phyloP scores from a whole-genome alignment of 2,329 filamentous ascomycete genomes.

The Diaporthe aspalathi region DNA sequence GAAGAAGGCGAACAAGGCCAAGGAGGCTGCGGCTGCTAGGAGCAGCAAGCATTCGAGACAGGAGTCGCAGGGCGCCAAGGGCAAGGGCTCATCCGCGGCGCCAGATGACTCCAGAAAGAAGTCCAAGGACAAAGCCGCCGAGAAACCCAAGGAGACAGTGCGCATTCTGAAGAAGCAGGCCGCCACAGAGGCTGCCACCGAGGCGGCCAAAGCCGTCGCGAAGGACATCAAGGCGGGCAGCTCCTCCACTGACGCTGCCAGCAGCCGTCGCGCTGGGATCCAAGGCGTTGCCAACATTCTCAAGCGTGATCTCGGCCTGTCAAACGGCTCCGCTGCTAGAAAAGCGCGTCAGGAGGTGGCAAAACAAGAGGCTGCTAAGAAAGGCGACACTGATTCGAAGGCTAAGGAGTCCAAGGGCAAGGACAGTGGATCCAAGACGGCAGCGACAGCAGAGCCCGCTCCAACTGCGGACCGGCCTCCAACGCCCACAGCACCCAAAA shows the following conservation, averaged over 20 bases:
- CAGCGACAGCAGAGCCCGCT: slow-evolving; percentile 40
- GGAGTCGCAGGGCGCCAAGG: slow-evolving; percentile 64
- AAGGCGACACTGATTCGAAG: slow-evolving; percentile 63
- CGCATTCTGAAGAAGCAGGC: slow-evolving; percentile 73
- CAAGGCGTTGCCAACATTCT: slow-evolving; percentile 73
- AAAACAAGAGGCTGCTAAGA: slow-evolving; percentile 45
- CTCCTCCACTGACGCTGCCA: slow-evolving; percentile 54
- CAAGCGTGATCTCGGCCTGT: slow-evolving; percentile 74
- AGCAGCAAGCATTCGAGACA: slow-evolving; percentile 66
- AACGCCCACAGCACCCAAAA: slow-evolving; percentile 48
- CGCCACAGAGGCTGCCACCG: slow-evolving; percentile 60
- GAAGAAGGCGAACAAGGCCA: slow-evolving; percentile 83
- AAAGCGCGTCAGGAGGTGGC: slow-evolving; percentile 69
- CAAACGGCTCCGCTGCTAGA: slow-evolving; percentile 71
- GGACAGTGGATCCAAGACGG: slow-evolving; percentile 34
- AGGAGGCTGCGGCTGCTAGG: slow-evolving; percentile 66
- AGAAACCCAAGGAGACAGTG: slow-evolving; percentile 68
- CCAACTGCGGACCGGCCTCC: slow-evolving; percentile 36
- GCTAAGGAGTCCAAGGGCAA: slow-evolving; percentile 50
- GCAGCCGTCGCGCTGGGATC: slow-evolving; percentile 70
- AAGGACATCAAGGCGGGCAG: slow-evolving; percentile 49
- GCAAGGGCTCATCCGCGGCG: slow-evolving; percentile 51
- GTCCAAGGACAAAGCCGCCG: slow-evolving; percentile 64
- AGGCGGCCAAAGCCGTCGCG: slow-evolving; percentile 57
- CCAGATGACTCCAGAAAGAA: slow-evolving; percentile 63